Evolutionary conservation across 2,329 filamentous ascomycete species (phyloP), one percentile per base, ranked within the genome.

Genomic region (Rachicladosporium sp.): DNA sequence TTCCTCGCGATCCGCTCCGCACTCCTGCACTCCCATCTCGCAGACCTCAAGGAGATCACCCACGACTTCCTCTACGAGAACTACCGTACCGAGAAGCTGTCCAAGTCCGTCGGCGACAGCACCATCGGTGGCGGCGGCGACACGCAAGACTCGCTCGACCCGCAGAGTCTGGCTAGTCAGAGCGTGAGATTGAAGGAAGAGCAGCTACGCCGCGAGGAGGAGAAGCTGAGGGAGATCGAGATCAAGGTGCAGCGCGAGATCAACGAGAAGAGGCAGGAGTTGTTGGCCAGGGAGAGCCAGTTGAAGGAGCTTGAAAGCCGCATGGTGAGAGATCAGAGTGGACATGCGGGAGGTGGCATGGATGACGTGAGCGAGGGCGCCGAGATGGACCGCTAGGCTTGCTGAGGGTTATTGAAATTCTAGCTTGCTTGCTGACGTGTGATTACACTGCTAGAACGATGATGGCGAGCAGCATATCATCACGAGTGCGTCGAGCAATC

Each of bases 61-160:
- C 91, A 98, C 66, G 91, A 98, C 67, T 98, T 98, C 80, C 72
- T 98, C 49, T 98, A 98, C 70, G 91, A 98, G 66, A 98, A 98
- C 71, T 98, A 98, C 76, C 87, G 91, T 86, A 98, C 91, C 59
- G 91, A 98, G 83, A 96, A 96, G 74, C 83, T 98, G 56, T 93
- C 85, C 73, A 98, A 96, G 85, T 95, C 87, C 63, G 91, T 98
- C 54, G 88, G 95, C 33, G 46, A 46, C 38, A 41, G 42, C 32
- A 46, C 46, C 63, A 89, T 95, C 52, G 87, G 94, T 29, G 15
- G 15, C 15, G 36, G 42, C 9, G 44, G 45, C 31, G 42, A 47
- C 36, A 50, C 48, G 37, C 40, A 46, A 40, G 55, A 55, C 39
- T 93, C 86, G 33, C 93, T 98, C 81, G 94, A 94, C 71, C 91